These are phyloP conservation scores for Podospora tetraspora DNA, from an alignment of 495 filamentous ascomycete genomes.

Conservation along the genomic window DNA sequence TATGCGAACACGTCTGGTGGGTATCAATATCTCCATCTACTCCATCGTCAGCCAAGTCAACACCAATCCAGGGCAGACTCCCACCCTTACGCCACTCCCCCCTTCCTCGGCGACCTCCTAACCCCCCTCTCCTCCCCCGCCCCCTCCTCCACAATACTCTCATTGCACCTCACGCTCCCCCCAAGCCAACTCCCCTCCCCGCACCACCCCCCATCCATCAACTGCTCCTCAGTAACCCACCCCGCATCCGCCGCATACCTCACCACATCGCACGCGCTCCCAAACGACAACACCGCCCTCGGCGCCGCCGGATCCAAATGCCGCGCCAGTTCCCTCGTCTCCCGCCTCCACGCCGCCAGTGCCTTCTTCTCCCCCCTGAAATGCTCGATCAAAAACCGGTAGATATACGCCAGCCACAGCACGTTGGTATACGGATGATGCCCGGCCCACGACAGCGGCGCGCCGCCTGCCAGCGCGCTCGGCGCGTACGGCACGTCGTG, in stretches of 20 bases:
- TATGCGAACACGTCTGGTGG: not conserved
- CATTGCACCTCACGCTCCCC: slow-evolving; percentile 17
- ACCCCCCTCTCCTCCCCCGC: slow-evolving; percentile 2
- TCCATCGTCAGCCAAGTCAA: not conserved
- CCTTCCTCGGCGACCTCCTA: slow-evolving; percentile 11
- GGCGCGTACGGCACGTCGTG: slow-evolving; percentile 36
- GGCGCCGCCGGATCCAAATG: slow-evolving; percentile 40
- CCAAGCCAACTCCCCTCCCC: slow-evolving; percentile 25
- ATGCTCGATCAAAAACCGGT: slow-evolving; percentile 35
- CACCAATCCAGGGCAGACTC: not conserved
- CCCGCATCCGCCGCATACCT: slow-evolving; percentile 41
- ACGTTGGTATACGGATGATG: slow-evolving; percentile 50
- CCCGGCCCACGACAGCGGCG: slow-evolving; percentile 35
- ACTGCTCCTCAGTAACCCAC: slow-evolving; percentile 42
- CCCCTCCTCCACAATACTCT: slow-evolving; percentile 7
- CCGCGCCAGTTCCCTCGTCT: slow-evolving; percentile 39
- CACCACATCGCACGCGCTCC: slow-evolving; percentile 40
- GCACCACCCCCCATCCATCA: slow-evolving; percentile 31
- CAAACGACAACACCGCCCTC: slow-evolving; percentile 33
- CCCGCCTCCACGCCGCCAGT: slow-evolving; percentile 30
- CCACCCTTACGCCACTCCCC: not conserved
- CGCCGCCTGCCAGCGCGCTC: slow-evolving; percentile 20
- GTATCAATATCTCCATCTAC: not conserved
- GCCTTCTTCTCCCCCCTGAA: slow-evolving; percentile 34
- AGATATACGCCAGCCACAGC: slow-evolving; percentile 49